Percentiles rank a stretch among this genome's conserved stretches.
These are phyloP conservation scores for Cutaneotrichosporon sp. DNA, from an alignment of 1,284 basidiomycete genomes.

Conservation along the genomic window DNA sequence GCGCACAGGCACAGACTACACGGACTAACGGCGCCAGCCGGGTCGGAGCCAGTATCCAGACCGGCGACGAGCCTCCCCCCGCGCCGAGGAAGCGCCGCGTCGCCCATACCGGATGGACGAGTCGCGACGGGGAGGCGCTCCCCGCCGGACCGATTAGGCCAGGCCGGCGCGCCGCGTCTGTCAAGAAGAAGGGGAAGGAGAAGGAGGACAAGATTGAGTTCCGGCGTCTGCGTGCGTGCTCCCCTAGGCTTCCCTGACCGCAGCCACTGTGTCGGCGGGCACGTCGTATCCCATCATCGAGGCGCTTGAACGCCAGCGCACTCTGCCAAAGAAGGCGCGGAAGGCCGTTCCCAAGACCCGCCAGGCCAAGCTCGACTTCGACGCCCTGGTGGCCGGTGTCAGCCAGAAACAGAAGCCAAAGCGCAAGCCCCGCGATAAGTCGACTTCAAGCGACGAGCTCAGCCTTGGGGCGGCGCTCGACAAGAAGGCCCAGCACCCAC, in stretches of 20 bases:
- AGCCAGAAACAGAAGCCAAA: neutral
- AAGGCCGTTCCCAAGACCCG: neutral
- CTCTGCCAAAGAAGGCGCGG: slow-evolving; percentile 5
- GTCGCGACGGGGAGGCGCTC: slow-evolving; percentile 12
- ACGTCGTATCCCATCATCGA: slow-evolving; percentile 13
- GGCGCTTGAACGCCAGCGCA: slow-evolving; percentile 9
- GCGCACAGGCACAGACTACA: neutral
- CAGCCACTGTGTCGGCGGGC: neutral
- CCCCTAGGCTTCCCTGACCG: neutral
- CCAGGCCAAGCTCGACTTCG: slow-evolving; percentile 1
- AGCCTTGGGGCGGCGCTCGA: neutral
- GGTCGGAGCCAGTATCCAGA: no score
- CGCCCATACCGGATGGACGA: slow-evolving; percentile 19
- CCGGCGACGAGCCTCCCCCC: no score
- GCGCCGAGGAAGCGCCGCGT: neutral
- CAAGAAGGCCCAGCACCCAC: neutral
- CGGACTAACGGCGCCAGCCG: neutral
- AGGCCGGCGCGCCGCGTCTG: no score
- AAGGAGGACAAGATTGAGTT: slow-evolving; percentile 14
- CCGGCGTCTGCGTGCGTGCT: slow-evolving; percentile 5
- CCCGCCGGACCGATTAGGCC: slow-evolving; percentile 5
- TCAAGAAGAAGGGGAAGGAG: slow-evolving; percentile 8
- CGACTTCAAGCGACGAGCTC: neutral
- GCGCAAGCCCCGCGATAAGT: neutral
- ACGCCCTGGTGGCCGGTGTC: neutral